Percentiles rank a stretch among this genome's conserved stretches.
Conservation (phyloP, 495 filamentous ascomycete species). For the Penicillium desertorum region DNA sequence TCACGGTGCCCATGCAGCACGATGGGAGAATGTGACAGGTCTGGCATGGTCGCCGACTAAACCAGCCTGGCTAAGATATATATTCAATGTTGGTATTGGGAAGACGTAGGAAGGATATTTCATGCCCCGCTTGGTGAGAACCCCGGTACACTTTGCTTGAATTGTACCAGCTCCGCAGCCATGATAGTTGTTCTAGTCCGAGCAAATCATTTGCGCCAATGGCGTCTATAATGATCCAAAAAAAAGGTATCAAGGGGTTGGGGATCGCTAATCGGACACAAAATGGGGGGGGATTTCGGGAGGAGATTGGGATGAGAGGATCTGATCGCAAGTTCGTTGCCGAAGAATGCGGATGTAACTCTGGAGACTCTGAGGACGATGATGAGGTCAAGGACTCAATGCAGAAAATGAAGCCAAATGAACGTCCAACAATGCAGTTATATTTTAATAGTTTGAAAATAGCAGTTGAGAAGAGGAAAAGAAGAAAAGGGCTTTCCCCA, state of each 20-base stretch:
- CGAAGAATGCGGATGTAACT: constrained; percentile 18
- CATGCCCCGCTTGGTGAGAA: constrained; percentile 11
- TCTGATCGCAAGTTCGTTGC: constrained; percentile 10
- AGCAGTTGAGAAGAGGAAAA: not conserved
- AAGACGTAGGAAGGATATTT: not conserved
- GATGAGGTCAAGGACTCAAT: not conserved
- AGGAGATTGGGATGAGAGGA: not conserved
- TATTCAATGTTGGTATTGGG: not conserved
- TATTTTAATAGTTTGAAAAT: not conserved
- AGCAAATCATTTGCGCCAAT: constrained; percentile 14
- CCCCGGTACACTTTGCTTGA: constrained; percentile 12
- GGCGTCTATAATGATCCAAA: not conserved
- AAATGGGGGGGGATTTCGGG: not conserved
- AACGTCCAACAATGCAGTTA: not conserved
- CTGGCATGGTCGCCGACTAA: constrained; percentile 9
- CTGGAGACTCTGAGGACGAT: constrained; percentile 1
- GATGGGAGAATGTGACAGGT: constrained; percentile 31
- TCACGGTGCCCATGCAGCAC: constrained; percentile 39
- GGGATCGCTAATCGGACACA: not conserved
- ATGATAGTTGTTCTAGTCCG: constrained; percentile 14
- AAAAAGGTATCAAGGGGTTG: not conserved
- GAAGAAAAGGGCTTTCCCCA: constrained; percentile 1
- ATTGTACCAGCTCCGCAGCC: constrained; percentile 14
- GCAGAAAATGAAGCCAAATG: not conserved
- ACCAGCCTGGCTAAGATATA: not conserved